phyloP scores from a whole-genome alignment of 2,329 filamentous ascomycete species.

The Diplocarpon mali region DNA sequence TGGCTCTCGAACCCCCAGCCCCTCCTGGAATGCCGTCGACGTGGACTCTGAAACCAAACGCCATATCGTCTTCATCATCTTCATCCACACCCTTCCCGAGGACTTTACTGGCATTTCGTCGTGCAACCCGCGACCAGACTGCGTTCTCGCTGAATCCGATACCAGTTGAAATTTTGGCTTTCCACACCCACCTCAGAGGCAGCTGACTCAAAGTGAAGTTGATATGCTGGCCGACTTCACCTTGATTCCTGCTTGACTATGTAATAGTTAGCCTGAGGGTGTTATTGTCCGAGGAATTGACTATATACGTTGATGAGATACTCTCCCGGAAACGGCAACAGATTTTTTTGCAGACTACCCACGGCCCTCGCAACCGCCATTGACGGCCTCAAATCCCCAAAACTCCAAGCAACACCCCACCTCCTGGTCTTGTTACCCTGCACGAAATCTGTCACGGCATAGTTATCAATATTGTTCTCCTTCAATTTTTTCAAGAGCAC shows the following conservation, averaged over 20 bases:
- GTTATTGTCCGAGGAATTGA: too few species aligned
- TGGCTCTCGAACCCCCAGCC: conserved; percentile 35
- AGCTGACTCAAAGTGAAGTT: conserved; percentile 23
- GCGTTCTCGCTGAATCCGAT: conserved; percentile 25
- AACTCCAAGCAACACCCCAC: conserved; percentile 89
- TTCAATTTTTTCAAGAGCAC: conserved; percentile 48
- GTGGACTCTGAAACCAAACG: conserved; percentile 48
- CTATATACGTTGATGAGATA: conserved; percentile 27
- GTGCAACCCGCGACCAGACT: conserved; percentile 27
- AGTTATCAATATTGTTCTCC: conserved; percentile 57
- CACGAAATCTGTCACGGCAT: conserved; percentile 68
- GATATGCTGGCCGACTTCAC: conserved; percentile 13
- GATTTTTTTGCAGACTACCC: conserved; percentile 33
- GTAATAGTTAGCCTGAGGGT: too few species aligned
- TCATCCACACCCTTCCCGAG: conserved; percentile 20
- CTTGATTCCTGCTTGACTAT: conserved; percentile 1
- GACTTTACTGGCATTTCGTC: conserved; percentile 27
- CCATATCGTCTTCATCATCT: conserved; percentile 30
- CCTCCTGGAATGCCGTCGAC: conserved; percentile 31
- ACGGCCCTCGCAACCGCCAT: conserved; percentile 31
- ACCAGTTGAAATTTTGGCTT: conserved; percentile 14
- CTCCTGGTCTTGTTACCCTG: conserved; percentile 69
- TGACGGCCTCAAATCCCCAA: conserved; percentile 52
- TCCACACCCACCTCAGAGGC: conserved; percentile 25
- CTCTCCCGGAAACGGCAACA: conserved; percentile 41